Conservation (phyloP, 2,329 filamentous ascomycete species). For the Aspergillus pseudoterreus region DNA sequence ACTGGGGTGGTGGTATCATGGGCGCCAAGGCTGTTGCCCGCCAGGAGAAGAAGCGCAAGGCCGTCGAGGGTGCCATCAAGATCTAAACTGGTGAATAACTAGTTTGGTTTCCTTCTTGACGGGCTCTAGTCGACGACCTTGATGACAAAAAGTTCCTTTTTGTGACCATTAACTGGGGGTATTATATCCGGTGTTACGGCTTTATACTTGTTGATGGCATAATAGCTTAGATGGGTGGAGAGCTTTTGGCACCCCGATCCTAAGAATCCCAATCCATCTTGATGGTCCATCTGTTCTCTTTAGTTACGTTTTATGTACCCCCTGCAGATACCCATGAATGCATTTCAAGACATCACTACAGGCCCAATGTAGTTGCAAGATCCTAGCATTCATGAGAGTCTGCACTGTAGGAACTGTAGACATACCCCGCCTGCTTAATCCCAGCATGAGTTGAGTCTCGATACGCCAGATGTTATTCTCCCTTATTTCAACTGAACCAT, state of each 20-base stretch:
- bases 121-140: conserved; percentile 20
- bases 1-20: conserved; percentile 99
- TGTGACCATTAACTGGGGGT: conserved; percentile 15
- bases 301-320: conserved; percentile 25
- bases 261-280: conserved; percentile 27
- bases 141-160: conserved; percentile 14
- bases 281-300: conserved; percentile 13
- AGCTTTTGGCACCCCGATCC: conserved; percentile 17
- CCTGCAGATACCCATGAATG: conserved; percentile 41
- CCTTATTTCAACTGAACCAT: background rate
- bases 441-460: no score
- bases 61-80: conserved; percentile 91
- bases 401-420: conserved; percentile 6
- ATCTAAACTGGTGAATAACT: conserved; percentile 61
- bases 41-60: conserved; percentile 88
- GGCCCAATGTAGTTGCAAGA: conserved; percentile 18
- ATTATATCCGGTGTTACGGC: conserved; percentile 21
- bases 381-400: conserved; percentile 25
- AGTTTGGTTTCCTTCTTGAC: conserved; percentile 18
- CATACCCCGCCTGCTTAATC: no score
- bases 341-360: conserved; percentile 25
- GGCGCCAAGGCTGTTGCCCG: conserved; percentile 82
- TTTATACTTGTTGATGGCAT: conserved; percentile 27
- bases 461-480: background rate
- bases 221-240: conserved; percentile 34